phyloP scores from a whole-genome alignment of 2,329 filamentous ascomycete genomes.

The Fusarium sp. region DNA sequence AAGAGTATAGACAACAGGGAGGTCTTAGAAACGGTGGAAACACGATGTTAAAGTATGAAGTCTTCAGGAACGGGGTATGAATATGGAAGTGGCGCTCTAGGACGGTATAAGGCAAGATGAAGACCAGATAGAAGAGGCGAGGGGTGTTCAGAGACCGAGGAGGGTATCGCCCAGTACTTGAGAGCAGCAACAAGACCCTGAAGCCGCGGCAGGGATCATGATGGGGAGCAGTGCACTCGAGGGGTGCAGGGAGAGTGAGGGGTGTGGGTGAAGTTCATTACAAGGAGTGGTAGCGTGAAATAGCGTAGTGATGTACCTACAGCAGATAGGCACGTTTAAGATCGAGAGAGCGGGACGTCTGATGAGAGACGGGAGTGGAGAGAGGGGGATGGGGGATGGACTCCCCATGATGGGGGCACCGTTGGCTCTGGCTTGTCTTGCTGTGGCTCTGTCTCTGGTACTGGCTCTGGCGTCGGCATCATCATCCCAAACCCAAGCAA shows the following conservation, averaged over 20 bases:
- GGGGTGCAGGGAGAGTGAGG: conserved; percentile 4
- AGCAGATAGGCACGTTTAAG: conserved; percentile 29
- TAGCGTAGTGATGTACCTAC: conserved; percentile 19
- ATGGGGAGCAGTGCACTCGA: conserved; percentile 23
- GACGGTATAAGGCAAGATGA: conserved; percentile 30
- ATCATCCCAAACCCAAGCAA: conserved; percentile 34
- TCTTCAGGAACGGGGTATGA: conserved; percentile 28
- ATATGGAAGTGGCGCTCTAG: conserved; percentile 38
- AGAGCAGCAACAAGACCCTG: conserved; percentile 36
- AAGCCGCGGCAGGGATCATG: conserved; percentile 33
- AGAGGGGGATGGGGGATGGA: conserved; percentile 11
- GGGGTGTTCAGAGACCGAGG: conserved; percentile 26
- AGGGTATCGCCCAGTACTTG: conserved; percentile 39
- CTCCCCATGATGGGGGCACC: conserved; percentile 28
- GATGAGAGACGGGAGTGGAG: conserved; percentile 31
- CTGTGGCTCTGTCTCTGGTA: neutral
- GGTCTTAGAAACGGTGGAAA: conserved; percentile 7
- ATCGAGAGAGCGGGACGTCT: conserved; percentile 31
- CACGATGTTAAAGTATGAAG: conserved; percentile 32
- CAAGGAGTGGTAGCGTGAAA: conserved; percentile 8
- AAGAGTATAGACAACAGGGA: conserved; percentile 18
- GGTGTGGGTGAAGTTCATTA: neutral
- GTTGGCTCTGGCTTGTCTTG: conserved; percentile 21
- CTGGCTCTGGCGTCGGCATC: conserved; percentile 23
- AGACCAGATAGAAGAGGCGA: conserved; percentile 31